A percentile compares a stretch with the other conserved stretches of the same genome.
These are phyloP conservation scores for Thuidium tamariscinum DNA, from an alignment of 225 moss, liverwort and hornwort genomes.

Conservation along the genomic window DNA sequence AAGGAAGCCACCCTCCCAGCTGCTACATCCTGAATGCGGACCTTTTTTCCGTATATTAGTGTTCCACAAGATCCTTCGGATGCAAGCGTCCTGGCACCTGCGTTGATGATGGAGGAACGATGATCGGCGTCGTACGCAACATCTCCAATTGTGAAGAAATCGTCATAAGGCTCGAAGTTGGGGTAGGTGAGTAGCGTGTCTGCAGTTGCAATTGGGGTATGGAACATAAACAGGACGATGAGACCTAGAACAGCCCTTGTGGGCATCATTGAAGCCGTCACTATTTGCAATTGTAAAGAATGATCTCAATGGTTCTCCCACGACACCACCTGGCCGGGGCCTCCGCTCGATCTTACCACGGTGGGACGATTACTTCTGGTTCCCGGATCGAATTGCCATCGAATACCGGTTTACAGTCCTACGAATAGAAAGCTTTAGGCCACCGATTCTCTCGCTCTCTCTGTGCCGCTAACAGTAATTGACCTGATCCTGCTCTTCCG, in stretches of 20 bases:
- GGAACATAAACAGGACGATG: background rate
- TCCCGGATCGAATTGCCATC: background rate
- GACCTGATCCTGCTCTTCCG: background rate
- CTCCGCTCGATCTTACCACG: background rate
- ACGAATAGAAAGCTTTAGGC: background rate
- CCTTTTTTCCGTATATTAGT: background rate
- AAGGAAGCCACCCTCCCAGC: background rate
- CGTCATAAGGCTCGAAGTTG: background rate
- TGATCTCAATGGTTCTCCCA: background rate
- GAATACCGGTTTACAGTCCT: too few relatives aligned
- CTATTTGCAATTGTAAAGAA: background rate
- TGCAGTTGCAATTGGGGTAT: background rate
- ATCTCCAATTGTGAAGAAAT: background rate
- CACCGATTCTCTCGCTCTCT: background rate
- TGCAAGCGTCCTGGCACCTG: background rate
- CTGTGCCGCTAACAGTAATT: background rate
- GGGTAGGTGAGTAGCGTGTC: background rate
- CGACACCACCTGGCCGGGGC: background rate
- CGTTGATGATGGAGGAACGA: background rate
- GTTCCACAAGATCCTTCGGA: background rate
- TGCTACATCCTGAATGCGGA: background rate
- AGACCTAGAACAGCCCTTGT: background rate
- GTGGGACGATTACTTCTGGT: background rate
- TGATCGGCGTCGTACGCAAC: background rate
- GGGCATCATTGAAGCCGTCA: background rate